Conservation (phyloP, 2,329 filamentous ascomycete species). For the Colletotrichum aenigma region DNA sequence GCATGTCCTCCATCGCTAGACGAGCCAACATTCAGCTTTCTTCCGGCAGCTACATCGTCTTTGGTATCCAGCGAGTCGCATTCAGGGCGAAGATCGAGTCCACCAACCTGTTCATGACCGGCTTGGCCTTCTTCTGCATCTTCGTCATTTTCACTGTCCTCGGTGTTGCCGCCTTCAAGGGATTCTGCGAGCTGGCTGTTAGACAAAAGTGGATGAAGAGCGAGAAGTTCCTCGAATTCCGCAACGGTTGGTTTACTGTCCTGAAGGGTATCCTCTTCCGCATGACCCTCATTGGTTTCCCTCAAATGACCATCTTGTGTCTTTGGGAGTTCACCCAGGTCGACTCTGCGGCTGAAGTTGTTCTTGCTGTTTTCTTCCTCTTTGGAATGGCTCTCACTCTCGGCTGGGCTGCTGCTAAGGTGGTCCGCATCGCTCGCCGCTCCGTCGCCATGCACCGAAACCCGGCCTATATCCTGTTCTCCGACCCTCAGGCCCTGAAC, state of each 20-base stretch:
- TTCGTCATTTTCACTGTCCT: slow-evolving; percentile 79
- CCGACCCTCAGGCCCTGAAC: slow-evolving; percentile 90
- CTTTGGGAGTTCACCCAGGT: slow-evolving; percentile 90
- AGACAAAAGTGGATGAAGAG: slow-evolving; percentile 79
- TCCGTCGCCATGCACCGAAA: slow-evolving; percentile 94
- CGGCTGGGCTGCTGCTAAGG: slow-evolving; percentile 86
- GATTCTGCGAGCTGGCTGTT: slow-evolving; percentile 74
- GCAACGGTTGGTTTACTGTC: slow-evolving; percentile 90
- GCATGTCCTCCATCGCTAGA: slow-evolving; percentile 45
- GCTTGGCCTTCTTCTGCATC: slow-evolving; percentile 85
- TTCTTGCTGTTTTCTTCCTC: slow-evolving; percentile 88
- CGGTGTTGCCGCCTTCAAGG: slow-evolving; percentile 80
- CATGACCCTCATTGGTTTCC: slow-evolving; percentile 87
- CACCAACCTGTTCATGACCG: slow-evolving; percentile 93
- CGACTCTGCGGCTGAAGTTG: slow-evolving; percentile 85
- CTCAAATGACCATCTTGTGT: slow-evolving; percentile 87
- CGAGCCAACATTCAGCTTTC: slow-evolving; percentile 58
- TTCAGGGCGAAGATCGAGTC: slow-evolving; percentile 85
- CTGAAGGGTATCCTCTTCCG: slow-evolving; percentile 94
- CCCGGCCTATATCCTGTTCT: slow-evolving; percentile 95
- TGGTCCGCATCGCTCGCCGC: slow-evolving; percentile 85
- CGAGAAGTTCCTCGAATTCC: slow-evolving; percentile 91
- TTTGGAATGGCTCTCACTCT: slow-evolving; percentile 79
- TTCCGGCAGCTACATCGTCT: slow-evolving; percentile 66
- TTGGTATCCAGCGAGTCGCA: slow-evolving; percentile 86